Evolutionary conservation across 2,329 filamentous ascomycete genomes (phyloP).

Genomic region (Immersiporthe knoxdaviesiana): DNA sequence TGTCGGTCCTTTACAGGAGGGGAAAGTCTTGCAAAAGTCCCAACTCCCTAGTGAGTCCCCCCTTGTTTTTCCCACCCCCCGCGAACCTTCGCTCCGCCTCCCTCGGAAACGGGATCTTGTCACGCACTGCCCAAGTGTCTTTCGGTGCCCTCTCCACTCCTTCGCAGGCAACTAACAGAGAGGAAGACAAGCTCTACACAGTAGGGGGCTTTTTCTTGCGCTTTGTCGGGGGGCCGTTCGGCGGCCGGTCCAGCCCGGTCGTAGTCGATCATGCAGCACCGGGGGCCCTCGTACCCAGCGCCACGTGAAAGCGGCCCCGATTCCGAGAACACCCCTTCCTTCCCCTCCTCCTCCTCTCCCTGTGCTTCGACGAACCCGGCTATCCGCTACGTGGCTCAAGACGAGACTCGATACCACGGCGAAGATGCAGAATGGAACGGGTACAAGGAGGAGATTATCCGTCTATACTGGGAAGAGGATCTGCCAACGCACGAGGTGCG

Average conservation of each 20-base stretch:
- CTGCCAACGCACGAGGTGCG: slow-evolving; percentile 12
- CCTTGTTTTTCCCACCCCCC: too few species aligned
- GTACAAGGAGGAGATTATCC: slow-evolving; percentile 11
- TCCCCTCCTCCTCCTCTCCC: not conserved
- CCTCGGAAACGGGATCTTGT: not conserved
- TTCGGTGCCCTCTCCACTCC: not conserved
- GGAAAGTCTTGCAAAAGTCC: not conserved
- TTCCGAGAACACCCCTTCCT: not conserved
- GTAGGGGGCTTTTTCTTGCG: not conserved
- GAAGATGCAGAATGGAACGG: slow-evolving; percentile 8
- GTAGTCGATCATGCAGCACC: not conserved
- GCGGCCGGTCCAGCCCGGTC: too few species aligned
- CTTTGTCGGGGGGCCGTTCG: not conserved
- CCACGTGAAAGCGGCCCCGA: not conserved
- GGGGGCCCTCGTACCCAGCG: not conserved
- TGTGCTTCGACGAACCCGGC: not conserved
- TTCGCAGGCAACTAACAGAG: not conserved
- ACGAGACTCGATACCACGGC: not conserved
- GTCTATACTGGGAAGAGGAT: slow-evolving; percentile 12
- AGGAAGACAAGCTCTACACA: not conserved
- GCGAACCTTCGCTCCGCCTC: too few species aligned
- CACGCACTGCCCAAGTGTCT: not conserved
- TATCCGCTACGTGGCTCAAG: not conserved
- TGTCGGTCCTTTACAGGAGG: not conserved
- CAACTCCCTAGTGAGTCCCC: not conserved